Conservation (phyloP, 768 basidiomycete species). For the Calocybe cyanea region DNA sequence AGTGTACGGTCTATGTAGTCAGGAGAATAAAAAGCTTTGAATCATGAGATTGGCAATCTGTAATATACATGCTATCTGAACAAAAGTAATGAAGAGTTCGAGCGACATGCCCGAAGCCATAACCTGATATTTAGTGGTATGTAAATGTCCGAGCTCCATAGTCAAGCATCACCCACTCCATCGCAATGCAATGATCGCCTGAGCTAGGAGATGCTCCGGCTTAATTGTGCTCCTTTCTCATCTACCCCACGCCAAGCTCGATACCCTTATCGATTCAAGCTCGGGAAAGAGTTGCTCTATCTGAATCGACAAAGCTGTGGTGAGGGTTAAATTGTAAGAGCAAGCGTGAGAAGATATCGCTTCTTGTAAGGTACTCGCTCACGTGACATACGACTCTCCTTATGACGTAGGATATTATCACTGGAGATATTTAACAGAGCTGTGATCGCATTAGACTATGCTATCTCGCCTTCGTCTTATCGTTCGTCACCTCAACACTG, state of each 20-base stretch:
- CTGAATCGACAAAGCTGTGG: constrained; percentile 27
- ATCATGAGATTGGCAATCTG: too few species aligned
- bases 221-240: constrained; percentile 61
- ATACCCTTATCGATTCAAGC: constrained; percentile 49
- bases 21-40: too few species aligned
- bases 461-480: constrained; percentile 33
- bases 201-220: constrained; percentile 65
- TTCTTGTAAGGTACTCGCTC: background rate
- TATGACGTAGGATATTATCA: too few species aligned
- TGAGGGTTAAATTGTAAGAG: constrained; percentile 19
- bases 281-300: constrained; percentile 55
- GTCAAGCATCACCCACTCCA: constrained; percentile 65
- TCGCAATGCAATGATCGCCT: constrained; percentile 30
- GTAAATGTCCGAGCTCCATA: constrained; percentile 70
- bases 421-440: too few species aligned
- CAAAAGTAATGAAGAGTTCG: too few species aligned
- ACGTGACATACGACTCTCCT: background rate
- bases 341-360: background rate
- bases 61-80: too few species aligned
- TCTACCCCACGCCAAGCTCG: constrained; percentile 40
- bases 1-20: too few species aligned
- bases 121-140: too few species aligned
- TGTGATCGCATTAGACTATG: too few species aligned
- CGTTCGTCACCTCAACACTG: constrained; percentile 31
- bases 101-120: too few species aligned